Conservation (phyloP, 768 basidiomycete genomes). For the Podaxis rugospora region DNA sequence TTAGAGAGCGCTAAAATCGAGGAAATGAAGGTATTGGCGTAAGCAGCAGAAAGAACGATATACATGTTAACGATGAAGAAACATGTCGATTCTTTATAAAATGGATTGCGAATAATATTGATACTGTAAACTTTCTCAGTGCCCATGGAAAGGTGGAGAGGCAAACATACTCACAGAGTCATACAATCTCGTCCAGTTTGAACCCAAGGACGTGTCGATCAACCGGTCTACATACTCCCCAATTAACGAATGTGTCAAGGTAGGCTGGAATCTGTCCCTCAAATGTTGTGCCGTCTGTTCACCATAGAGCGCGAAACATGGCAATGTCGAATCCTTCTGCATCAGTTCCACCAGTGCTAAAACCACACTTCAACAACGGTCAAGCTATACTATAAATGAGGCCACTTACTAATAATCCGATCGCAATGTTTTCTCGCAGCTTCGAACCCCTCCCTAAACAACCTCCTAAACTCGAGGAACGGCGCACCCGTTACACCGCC, state of each 20-base stretch:
- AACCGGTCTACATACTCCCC: slow-evolving; percentile 88
- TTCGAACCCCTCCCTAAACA: slow-evolving; percentile 94
- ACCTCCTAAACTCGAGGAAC: slow-evolving; percentile 77
- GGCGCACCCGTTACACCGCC: slow-evolving; percentile 77
- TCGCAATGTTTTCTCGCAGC: slow-evolving; percentile 94
- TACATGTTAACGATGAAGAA: not conserved
- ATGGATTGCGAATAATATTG: slow-evolving; percentile 95
- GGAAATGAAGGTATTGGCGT: not conserved
- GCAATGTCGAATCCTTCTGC: slow-evolving; percentile 94
- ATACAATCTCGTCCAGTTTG: slow-evolving; percentile 93
- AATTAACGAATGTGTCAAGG: slow-evolving; percentile 77
- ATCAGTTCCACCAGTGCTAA: slow-evolving; percentile 84
- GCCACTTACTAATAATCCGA: slow-evolving; percentile 88
- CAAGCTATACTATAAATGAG: slow-evolving; percentile 12
- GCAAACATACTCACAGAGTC: slow-evolving; percentile 65
- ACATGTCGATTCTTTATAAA: slow-evolving; percentile 32
- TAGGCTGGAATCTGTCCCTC: slow-evolving; percentile 91
- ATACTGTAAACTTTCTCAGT: slow-evolving; percentile 45
- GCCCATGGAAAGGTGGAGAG: not conserved
- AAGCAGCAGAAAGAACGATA: not conserved
- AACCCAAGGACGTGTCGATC: slow-evolving; percentile 86
- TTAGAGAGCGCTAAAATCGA: not conserved
- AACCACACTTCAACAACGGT: not conserved
- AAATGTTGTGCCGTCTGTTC: slow-evolving; percentile 87
- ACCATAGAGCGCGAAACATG: slow-evolving; percentile 87